Evolutionary conservation across 768 basidiomycete genomes (phyloP).

Genomic region (Amanita subjunquillea): DNA sequence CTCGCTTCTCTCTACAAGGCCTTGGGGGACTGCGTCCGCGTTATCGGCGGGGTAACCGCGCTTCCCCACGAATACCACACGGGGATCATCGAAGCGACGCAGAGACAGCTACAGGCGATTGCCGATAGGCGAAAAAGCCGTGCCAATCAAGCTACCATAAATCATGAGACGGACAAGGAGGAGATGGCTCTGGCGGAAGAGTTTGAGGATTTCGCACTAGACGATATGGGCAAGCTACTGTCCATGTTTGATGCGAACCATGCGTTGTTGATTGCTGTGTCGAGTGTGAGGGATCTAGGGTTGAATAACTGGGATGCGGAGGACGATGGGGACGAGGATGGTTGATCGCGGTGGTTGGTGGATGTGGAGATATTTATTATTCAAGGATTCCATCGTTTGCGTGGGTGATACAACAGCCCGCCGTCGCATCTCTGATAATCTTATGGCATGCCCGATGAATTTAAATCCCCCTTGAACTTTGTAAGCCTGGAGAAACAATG

Average conservation of each 20-base stretch:
- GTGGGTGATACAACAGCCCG: too few species aligned
- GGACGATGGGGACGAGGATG: slow-evolving; percentile 27
- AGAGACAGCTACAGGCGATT: slow-evolving; percentile 56
- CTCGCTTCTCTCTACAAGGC: slow-evolving; percentile 69
- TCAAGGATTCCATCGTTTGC: too few species aligned
- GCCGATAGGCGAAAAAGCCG: slow-evolving; percentile 61
- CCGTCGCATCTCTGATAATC: too few species aligned
- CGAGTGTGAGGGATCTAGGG: slow-evolving; percentile 64
- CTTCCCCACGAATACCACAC: slow-evolving; percentile 44
- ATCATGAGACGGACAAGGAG: slow-evolving; percentile 39
- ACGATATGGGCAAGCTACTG: slow-evolving; percentile 68
- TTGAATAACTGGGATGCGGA: slow-evolving; percentile 39
- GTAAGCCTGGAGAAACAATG: too few species aligned
- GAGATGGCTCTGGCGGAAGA: slow-evolving; percentile 69
- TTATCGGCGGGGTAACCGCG: slow-evolving; percentile 43
- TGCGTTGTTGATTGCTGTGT: slow-evolving; percentile 57
- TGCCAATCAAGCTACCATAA: slow-evolving; percentile 22
- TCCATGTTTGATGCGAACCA: slow-evolving; percentile 45
- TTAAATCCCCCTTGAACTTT: too few species aligned
- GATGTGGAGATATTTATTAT: too few species aligned
- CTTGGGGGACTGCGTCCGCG: slow-evolving; percentile 48
- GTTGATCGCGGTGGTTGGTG: not conserved
- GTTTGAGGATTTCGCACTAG: slow-evolving; percentile 74
- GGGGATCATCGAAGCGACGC: slow-evolving; percentile 57
- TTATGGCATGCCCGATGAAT: too few species aligned